Conservation (phyloP, 345 rosid genomes). For the Bruguiera gymnorhiza region DNA sequence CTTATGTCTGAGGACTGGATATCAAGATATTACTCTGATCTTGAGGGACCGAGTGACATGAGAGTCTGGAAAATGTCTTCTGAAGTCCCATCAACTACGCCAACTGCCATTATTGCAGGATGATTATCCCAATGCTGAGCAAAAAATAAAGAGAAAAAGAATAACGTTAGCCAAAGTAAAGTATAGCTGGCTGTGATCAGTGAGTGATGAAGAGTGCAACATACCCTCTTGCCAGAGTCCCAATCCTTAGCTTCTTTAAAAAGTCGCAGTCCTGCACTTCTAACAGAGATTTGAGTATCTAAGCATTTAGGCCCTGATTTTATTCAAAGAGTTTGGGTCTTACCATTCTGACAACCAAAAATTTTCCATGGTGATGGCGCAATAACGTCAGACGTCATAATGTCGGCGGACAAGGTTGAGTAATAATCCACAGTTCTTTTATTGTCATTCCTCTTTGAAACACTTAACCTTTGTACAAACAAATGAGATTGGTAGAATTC, state of each 20-base stretch:
- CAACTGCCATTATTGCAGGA: conserved; percentile 96
- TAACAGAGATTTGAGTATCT: conserved; percentile 4
- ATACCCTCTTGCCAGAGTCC: conserved; percentile 58
- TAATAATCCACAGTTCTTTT: conserved; percentile 49
- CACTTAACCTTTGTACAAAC: conserved; percentile 22
- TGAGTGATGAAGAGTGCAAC: conserved; percentile 5
- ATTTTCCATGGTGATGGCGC: conserved; percentile 96
- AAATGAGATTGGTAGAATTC: neutral
- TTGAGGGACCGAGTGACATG: conserved; percentile 77
- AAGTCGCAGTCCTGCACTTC: conserved; percentile 68
- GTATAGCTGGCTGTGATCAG: neutral
- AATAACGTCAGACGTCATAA: conserved; percentile 65
- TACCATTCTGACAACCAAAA: conserved; percentile 93
- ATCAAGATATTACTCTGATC: conserved; percentile 70
- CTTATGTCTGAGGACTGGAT: too few relatives aligned
- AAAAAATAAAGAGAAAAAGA: conserved; percentile 7
- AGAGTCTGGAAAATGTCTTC: conserved; percentile 75
- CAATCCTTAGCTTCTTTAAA: conserved; percentile 88
- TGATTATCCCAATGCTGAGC: conserved; percentile 84
- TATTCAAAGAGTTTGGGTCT: conserved; percentile 10
- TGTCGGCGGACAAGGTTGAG: conserved; percentile 47
- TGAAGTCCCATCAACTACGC: conserved; percentile 71
- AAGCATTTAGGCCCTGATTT: conserved; percentile 4
- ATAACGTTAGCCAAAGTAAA: neutral
- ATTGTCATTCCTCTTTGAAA: conserved; percentile 40